Base-by-base conservation (phyloP, 2,329 filamentous ascomycete genomes). In the Beauveria rudraprayagi region DNA sequence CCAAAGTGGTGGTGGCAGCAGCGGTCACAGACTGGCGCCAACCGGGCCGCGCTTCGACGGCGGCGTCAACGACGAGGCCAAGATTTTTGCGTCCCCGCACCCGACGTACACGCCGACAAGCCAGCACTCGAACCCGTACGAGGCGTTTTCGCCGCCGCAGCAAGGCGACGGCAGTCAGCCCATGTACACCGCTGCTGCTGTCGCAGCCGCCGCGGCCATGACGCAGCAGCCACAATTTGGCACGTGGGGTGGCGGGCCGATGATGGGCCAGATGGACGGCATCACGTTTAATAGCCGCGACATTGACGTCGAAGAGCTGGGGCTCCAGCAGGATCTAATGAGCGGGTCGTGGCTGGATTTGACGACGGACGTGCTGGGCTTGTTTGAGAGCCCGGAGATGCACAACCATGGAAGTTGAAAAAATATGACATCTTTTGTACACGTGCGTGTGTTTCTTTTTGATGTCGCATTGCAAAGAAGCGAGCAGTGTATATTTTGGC, bases 201-300 rank as follows among this genome's bases (percentile, higher is more conserved):
- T 11, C 34, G 34, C 34, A 0, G 34, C 34, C 0, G 34, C 34
- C 1, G 34, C 34, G 34, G 34, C 34, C 34, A 37, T 37, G 34
- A 37, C 3, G 72, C 64, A 64, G 60, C 10, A 61, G 50, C 41
- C 53, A 28, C 57, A 60, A 40, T 60, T 60, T 50, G 24, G 66
- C 71, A 53, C 62, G 66, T 1, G 75, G 73, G 73, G 67, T 63
- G n/a, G 65, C 67, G 5, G 65, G 24, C 56, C 47, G 16, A 60
- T 68, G 1, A 67, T 70, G 64, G 70, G 71, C 8, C 74, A 69
- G 59, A 74, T 77, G 63, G 76, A 81, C 52, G 74, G 76, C 64
- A 87, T 92, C 74, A 86, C 89, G 63, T 90, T 92, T 65, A 85
- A 91, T 69, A 88, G 84, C 63, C 88, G 90, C 64, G 88, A 92